Conservation (phyloP, 2,329 filamentous ascomycete genomes). For the Pyrenophora graminea region DNA sequence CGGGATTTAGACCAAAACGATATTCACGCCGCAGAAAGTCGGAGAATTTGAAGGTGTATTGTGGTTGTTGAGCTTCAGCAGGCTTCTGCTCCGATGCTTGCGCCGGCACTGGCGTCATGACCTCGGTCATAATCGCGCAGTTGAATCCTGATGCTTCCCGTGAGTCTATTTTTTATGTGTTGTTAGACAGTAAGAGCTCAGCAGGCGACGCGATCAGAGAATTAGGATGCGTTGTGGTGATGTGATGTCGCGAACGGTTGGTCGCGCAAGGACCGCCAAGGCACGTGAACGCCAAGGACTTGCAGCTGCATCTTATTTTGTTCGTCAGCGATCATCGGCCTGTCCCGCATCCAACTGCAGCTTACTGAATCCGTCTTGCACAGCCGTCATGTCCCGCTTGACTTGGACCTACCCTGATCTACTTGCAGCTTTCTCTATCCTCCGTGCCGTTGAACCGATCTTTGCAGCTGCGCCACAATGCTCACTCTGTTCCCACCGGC, state of each 20-base stretch:
- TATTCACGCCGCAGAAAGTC: constrained; percentile 83
- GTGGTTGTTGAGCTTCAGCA: constrained; percentile 33
- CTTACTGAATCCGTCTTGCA: constrained; percentile 5
- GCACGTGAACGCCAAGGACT: constrained; percentile 12
- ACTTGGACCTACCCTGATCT: neutral
- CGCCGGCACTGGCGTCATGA: constrained; percentile 28
- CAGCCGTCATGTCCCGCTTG: constrained; percentile 1
- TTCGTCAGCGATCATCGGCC: neutral
- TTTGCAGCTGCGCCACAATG: constrained; percentile 5
- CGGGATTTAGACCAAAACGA: constrained; percentile 77
- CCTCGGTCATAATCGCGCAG: constrained; percentile 32
- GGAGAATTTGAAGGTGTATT: constrained; percentile 79
- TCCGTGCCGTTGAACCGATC: constrained; percentile 18
- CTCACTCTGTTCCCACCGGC: constrained; percentile 3
- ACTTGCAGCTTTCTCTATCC: constrained; percentile 3
- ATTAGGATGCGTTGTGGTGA: neutral
- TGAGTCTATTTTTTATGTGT: neutral
- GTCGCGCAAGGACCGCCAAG: neutral
- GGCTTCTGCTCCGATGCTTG: constrained; percentile 32
- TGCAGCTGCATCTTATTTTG: neutral
- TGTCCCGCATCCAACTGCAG: constrained; percentile 10
- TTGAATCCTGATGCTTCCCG: neutral
- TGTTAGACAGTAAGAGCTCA: too few species aligned
- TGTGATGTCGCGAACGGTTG: neutral
- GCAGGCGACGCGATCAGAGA: neutral